Conservation (phyloP, 495 filamentous ascomycete species). For the Daldinia bambusicola region DNA sequence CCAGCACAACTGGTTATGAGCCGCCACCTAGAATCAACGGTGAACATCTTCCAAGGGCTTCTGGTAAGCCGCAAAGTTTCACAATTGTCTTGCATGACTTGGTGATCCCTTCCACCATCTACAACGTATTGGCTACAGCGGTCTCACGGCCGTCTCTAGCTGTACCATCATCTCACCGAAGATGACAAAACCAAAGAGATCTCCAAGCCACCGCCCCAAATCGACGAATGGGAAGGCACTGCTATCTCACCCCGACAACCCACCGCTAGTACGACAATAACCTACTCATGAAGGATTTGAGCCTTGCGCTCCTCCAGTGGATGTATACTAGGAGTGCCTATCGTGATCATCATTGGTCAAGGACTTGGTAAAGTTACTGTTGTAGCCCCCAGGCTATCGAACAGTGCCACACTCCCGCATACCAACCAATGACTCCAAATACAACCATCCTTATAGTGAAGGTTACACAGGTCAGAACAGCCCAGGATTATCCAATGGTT, state of each 20-base stretch:
- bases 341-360: constrained; percentile 25
- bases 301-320: constrained; percentile 33
- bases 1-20: not conserved
- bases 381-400: constrained; percentile 36
- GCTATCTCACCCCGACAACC: constrained; percentile 31
- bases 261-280: constrained; percentile 32
- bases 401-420: constrained; percentile 36
- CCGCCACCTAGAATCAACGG: not conserved
- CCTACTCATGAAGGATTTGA: constrained; percentile 36
- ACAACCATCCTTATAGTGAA: constrained; percentile 28
- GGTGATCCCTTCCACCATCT: constrained; percentile 6
- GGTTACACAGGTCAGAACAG: constrained; percentile 14
- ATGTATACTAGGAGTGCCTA: constrained; percentile 19
- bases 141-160: not conserved
- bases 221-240: constrained; percentile 28
- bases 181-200: constrained; percentile 23
- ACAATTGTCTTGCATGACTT: constrained; percentile 5
- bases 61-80: not conserved
- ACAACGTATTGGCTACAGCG: constrained; percentile 5
- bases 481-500: constrained; percentile 7
- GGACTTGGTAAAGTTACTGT: constrained; percentile 24
- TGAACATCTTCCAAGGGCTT: not conserved
- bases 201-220: constrained; percentile 29
- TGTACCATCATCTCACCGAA: constrained; percentile 26
- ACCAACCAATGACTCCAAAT: constrained; percentile 36